Evolutionary conservation across 345 rosid species (phyloP).

Genomic region (Clausena lansium): DNA sequence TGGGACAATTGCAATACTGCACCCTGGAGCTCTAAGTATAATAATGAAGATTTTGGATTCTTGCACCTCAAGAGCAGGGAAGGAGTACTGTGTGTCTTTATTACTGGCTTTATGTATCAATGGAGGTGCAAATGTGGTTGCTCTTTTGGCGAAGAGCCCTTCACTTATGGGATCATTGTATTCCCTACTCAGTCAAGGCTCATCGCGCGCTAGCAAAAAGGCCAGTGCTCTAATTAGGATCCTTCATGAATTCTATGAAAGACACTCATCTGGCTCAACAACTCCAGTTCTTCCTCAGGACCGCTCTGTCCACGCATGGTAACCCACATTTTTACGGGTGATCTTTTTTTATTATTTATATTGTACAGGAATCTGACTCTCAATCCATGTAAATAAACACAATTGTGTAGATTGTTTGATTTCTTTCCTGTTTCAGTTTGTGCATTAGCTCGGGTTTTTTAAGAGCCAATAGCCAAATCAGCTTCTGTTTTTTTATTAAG

Average conservation of each 20-base stretch:
- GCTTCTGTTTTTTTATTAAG: constrained; percentile 42
- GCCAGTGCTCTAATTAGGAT: constrained; percentile 61
- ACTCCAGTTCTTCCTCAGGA: constrained; percentile 44
- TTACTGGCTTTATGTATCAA: constrained; percentile 64
- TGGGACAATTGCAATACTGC: constrained; percentile 54
- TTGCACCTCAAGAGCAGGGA: constrained; percentile 49
- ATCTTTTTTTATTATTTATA: neutral
- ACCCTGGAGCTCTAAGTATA: constrained; percentile 43
- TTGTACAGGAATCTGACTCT: constrained; percentile 2
- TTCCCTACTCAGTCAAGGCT: constrained; percentile 63
- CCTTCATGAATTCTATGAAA: constrained; percentile 69
- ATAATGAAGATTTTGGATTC: constrained; percentile 40
- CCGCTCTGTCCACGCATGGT: constrained; percentile 56
- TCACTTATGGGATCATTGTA: constrained; percentile 66
- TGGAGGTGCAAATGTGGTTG: constrained; percentile 62
- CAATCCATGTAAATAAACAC: constrained; percentile 24
- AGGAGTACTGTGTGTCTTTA: constrained; percentile 62
- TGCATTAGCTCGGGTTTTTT: constrained; percentile 38
- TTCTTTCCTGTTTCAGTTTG: neutral
- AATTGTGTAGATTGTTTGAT: constrained; percentile 17
- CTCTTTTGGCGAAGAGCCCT: constrained; percentile 43
- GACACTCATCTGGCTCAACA: constrained; percentile 31
- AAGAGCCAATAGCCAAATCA: constrained; percentile 38
- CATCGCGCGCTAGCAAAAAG: constrained; percentile 66
- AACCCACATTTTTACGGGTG: constrained; percentile 37